Conservation (phyloP, 1,284 basidiomycete genomes). For the Boletus mariae region DNA sequence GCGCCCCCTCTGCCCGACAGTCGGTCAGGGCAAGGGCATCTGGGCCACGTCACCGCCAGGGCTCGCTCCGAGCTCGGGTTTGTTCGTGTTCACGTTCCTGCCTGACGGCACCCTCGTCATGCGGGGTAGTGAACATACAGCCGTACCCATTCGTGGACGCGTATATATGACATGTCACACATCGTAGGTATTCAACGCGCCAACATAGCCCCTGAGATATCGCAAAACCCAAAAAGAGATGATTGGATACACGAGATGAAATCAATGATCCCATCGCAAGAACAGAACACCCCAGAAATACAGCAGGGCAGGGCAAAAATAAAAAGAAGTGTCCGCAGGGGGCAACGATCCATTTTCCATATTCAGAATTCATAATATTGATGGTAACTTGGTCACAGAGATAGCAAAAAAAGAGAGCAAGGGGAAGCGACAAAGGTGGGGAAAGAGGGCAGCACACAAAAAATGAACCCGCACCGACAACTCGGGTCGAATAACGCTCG, state of each 20-base stretch:
- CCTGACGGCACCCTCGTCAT: neutral
- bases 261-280: neutral
- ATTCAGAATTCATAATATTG: neutral
- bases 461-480: neutral
- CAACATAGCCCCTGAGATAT: neutral
- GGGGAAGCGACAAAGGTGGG: too few relatives aligned
- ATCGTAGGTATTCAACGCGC: neutral
- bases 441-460: too few relatives aligned
- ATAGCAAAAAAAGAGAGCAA: too few relatives aligned
- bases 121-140: neutral
- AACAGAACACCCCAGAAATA: neutral
- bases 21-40: neutral
- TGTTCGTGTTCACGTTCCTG: neutral
- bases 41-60: neutral
- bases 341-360: neutral
- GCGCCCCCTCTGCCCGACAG: neutral
- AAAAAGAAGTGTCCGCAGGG: neutral
- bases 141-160: neutral
- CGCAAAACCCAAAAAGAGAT: neutral
- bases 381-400: neutral
- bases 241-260: neutral
- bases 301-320: neutral
- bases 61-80: neutral
- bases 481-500: neutral
- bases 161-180: too few relatives aligned